Base-by-base conservation (phyloP, 805 yeast genomes). In the Helenozyma rhizophorensis region DNA sequence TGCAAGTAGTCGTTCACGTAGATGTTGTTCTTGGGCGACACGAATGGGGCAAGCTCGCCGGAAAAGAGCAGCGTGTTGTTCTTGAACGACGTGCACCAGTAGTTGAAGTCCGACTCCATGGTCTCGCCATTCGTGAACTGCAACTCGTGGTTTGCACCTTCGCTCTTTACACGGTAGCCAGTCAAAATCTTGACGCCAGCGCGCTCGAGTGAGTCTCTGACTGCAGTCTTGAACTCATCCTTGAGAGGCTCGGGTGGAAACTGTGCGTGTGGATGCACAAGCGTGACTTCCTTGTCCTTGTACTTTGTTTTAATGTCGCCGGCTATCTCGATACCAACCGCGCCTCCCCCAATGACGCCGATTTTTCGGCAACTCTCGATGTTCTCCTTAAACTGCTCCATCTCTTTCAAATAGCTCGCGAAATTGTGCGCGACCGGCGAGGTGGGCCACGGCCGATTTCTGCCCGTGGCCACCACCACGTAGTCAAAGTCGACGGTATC, bases 381-480 rank as follows among this genome's bases (percentile, higher is more conserved):
- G n/a, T 51, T 48, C 1, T 45, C 42, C 17, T 45, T 43, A 23
- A 62, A 56, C 14, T 47, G 42, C 4, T 37, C 30, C 76, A 74
- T 72, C 42, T 75, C 80, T 13, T 50, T 36, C 17, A 64, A 35
- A 42, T 58, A 73, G 6, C 47, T 49, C 12, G 58, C 56, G 31
- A 47, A 53, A 9, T 67, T 65, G 28, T 42, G 44, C 0, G 69
- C 76, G n/a, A 55, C 46, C 3, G 79, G 80, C 22, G 74, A 72
- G 23, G 71, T 65, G 10, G 80, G 80, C 76, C 77, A 73, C 25
- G 56, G 54, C 39, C 80, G 54, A 32, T 72, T 58, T 47, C 79
- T 56, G 1, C 80, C 80, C 2, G 72, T 52, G 4, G 78, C 74
- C 32, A 62, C 47, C 9, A 74, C 54, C 14, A 64, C 67, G 40